A percentile compares a stretch with the other conserved stretches of the same genome.
These are phyloP conservation scores for Microdochium bolleyi DNA, from an alignment of 2,329 filamentous ascomycete genomes.

Conservation along the genomic window DNA sequence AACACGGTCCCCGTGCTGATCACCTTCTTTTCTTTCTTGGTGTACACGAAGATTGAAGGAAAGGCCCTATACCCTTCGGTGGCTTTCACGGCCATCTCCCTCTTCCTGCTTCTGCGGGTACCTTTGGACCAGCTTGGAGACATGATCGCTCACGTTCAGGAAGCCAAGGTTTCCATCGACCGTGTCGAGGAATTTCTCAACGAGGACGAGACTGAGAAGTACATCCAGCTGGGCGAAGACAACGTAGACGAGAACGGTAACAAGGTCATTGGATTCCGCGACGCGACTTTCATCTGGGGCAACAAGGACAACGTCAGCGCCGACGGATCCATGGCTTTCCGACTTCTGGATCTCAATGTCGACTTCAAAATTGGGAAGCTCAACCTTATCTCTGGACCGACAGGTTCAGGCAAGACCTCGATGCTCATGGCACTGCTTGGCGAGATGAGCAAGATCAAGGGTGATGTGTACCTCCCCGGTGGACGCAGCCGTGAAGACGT, in stretches of 20 bases:
- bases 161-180: slow-evolving; percentile 93
- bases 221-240: slow-evolving; percentile 68
- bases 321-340: slow-evolving; percentile 67
- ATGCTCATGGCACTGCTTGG: slow-evolving; percentile 91
- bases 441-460: slow-evolving; percentile 84
- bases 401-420: slow-evolving; percentile 92
- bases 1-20: slow-evolving; percentile 93
- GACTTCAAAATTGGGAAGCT: slow-evolving; percentile 79
- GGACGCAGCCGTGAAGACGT: slow-evolving; percentile 81
- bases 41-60: slow-evolving; percentile 84
- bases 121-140: slow-evolving; percentile 94
- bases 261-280: slow-evolving; percentile 73
- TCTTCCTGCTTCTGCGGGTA: slow-evolving; percentile 89
- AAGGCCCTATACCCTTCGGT: slow-evolving; percentile 87
- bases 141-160: slow-evolving; percentile 97
- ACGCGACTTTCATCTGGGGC: slow-evolving; percentile 87
- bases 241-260: slow-evolving; percentile 62
- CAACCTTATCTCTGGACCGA: slow-evolving; percentile 88
- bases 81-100: slow-evolving; percentile 90
- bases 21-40: slow-evolving; percentile 90
- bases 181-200: slow-evolving; percentile 90
- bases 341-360: slow-evolving; percentile 74
- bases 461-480: slow-evolving; percentile 77
- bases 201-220: slow-evolving; percentile 95
- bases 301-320: slow-evolving; percentile 52